phyloP scores from a whole-genome alignment of 495 filamentous ascomycete genomes.

The Sabuloglossum arenarium region DNA sequence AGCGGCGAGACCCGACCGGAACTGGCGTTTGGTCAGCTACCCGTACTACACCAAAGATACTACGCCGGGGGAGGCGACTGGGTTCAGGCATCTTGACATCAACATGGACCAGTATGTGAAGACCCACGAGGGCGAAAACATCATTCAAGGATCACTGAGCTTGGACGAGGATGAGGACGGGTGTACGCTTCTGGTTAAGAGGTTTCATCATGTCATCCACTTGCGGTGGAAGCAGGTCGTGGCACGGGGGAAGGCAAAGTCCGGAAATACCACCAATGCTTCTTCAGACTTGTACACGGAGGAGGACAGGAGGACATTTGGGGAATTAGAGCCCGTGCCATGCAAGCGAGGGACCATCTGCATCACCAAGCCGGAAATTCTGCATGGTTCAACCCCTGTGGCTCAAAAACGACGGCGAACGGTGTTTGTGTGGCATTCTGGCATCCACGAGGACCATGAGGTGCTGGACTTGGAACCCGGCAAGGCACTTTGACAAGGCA shows the following conservation, averaged over 20 bases:
- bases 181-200: neutral
- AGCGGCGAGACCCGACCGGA: neutral
- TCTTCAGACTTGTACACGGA: neutral
- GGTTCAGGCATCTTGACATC: neutral
- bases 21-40: neutral
- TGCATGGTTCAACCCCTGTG: neutral
- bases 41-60: neutral
- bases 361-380: neutral
- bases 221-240: neutral
- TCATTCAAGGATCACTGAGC: neutral
- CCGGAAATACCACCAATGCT: neutral
- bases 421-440: neutral
- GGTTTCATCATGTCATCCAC: neutral
- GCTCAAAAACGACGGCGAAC: neutral
- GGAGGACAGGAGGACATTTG: neutral
- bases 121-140: neutral
- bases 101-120: neutral
- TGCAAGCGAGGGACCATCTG: neutral
- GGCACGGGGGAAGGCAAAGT: neutral
- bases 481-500: no score
- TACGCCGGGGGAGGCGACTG: neutral
- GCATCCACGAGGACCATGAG: neutral
- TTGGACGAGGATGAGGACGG: neutral
- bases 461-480: neutral
- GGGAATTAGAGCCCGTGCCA: neutral